These are phyloP conservation scores for Candida sakaeoensis DNA, from an alignment of 805 yeast genomes.

Conservation along the genomic window DNA sequence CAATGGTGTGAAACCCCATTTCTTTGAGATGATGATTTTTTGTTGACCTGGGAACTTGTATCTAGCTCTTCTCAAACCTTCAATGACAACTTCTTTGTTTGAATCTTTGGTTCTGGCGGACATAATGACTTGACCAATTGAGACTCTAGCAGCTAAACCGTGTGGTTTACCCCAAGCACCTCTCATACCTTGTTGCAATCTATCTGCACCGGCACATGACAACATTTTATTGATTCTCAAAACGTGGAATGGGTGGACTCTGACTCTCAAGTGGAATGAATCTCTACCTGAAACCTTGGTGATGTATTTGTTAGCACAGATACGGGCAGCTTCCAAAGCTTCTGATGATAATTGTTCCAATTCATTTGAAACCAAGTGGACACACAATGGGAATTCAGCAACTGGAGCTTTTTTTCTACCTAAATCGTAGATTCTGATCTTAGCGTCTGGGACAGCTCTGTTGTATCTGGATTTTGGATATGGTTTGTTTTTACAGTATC, in stretches of 20 bases:
- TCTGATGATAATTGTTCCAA: conserved; percentile 98
- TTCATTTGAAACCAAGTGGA: conserved; percentile 99
- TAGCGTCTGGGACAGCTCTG: conserved; percentile 99
- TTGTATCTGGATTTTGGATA: conserved; percentile 99
- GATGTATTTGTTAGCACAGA: conserved; percentile 99
- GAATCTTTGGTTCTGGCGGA: conserved; percentile 98
- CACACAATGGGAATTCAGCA: conserved; percentile 99
- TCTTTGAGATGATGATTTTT: conserved; percentile 97
- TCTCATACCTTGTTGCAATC: conserved; percentile 99
- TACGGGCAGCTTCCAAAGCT: conserved; percentile 99
- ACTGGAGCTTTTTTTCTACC: conserved; percentile 99
- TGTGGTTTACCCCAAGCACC: conserved; percentile 99
- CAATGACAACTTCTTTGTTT: conserved; percentile 96
- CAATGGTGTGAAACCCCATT: conserved; percentile 99
- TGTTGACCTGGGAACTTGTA: conserved; percentile 99
- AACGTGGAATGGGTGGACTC: conserved; percentile 99
- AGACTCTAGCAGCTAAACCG: conserved; percentile 99
- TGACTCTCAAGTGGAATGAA: conserved; percentile 98
- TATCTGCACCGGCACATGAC: conserved; percentile 99
- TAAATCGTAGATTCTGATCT: conserved; percentile 98
- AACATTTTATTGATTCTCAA: conserved; percentile 99
- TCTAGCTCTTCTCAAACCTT: conserved; percentile 99
- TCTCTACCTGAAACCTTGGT: conserved; percentile 98
- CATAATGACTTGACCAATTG: conserved; percentile 96
- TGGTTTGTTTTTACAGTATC: conserved; percentile 99